Base-by-base conservation (phyloP, 495 filamentous ascomycete genomes). In the Astrocystis sublimbata region DNA sequence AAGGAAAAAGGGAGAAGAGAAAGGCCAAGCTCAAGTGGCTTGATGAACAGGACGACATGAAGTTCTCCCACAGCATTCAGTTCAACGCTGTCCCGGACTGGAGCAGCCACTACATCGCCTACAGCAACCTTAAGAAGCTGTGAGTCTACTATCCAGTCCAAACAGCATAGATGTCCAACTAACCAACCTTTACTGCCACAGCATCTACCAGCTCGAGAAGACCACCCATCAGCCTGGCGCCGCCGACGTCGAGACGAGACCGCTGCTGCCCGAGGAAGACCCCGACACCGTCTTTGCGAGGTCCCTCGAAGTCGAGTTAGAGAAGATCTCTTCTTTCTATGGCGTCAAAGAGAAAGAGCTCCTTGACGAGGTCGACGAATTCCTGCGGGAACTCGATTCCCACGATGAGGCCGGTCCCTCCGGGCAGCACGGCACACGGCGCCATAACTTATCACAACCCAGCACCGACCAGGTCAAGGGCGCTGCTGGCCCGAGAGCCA, bases 81-180 rank as follows among this genome's bases (percentile, higher is more conserved):
- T 99, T 99, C 78, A 99, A 99, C 77, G 92, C 94, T 58, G 96
- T 99, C 59, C 94, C 96, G 21, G 94, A 99, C 72, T 99, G 94
- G 94, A 97, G 92, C 78, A 90, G 87, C 63, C 86, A 97, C 75
- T 99, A 99, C 74, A 94, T 99, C 68, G 88, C 92, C 57, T 99
- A 99, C 76, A 96, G 92, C 73, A 98, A 96, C 69, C 85, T 98
- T 65, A 99, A 99, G 84, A 99, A 99, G 81, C 79, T 96, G 93
- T 96, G 78, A 71, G 92, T 7, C 38, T 46, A 24, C 31, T 42
- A 21, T 38, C 43, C 4, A 41, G 0, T 12, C 12, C 38, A 10
- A n/a, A n/a, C n/a, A n/a, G n/a, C n/a, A n/a, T n/a, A n/a, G n/a
- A 17, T 23, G 4, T 52, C 2, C 24, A 4, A 31, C 21, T 31